phyloP scores from a whole-genome alignment of 257 asterid genomes.

The Solanum sejunctum region DNA sequence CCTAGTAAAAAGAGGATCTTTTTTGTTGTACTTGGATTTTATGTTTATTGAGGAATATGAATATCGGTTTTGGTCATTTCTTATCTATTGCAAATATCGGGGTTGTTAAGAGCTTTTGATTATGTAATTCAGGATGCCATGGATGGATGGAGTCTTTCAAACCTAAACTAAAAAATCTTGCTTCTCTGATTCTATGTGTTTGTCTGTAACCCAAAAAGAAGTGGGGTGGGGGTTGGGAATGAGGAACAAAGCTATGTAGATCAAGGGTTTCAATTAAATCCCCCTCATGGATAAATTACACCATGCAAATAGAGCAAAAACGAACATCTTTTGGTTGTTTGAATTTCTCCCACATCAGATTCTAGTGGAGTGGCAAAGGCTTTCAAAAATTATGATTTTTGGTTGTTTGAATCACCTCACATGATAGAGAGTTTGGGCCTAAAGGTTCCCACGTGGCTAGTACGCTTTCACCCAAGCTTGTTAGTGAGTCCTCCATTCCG shows the following conservation, averaged over 20 bases:
- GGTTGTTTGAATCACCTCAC: not conserved
- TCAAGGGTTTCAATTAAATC: not conserved
- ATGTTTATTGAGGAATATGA: not conserved
- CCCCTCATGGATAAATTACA: not conserved
- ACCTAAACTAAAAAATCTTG: not conserved
- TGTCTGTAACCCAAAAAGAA: not conserved
- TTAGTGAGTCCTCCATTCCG: too few species aligned
- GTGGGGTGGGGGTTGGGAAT: not conserved
- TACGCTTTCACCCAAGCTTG: too few species aligned
- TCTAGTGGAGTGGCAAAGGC: not conserved
- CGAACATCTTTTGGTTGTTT: not conserved
- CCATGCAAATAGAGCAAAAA: not conserved
- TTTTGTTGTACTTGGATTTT: not conserved
- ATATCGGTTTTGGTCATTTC: not conserved
- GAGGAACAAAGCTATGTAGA: not conserved
- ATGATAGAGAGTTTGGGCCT: not conserved
- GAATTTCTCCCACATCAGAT: not conserved
- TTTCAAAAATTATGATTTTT: not conserved
- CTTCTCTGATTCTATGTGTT: not conserved
- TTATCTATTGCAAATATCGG: not conserved
- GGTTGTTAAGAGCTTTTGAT: not conserved
- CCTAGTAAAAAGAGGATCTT: not conserved
- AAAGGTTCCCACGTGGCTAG: too few species aligned
- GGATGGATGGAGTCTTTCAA: not conserved
- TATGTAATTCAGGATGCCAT: not conserved